Base-by-base conservation (phyloP, 768 basidiomycete genomes). In the Naganishia randhawae region DNA sequence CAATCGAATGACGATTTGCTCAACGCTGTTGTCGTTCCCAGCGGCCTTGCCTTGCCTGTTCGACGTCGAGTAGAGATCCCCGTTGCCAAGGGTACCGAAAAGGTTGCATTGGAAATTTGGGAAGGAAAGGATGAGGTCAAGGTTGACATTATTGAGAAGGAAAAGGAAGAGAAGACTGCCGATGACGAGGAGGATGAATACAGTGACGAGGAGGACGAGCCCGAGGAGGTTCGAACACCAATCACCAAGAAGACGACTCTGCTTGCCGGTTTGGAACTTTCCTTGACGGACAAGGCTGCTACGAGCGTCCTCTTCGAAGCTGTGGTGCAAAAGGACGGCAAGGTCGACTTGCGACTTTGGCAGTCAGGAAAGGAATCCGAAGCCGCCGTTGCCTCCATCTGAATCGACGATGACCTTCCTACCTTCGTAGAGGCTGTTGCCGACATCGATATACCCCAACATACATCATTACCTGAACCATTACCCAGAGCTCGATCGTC, bases 101-200 rank as follows among this genome's bases (percentile, higher is more conserved):
- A 70, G 65, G 77, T 80, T 65, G 80, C 69, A 52, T 71, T 81
- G 55, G 82, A 81, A 72, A 39, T 82, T 22, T 81, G 80, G 80
- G 81, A 82, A 72, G 81, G 78, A 50, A 77, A 80, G 65, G 77
- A 78, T 52, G 77, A 77, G 54, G 77, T 81, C 71, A 78, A 79
- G 68, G 78, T 81, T n/a, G 76, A 76, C 52, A 74, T 75, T 63
- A 71, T 79, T 25, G 75, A 78, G 41, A 39, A 50, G 45, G 41
- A n/a, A 8, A 41, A n/a, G 33, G 22, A 3, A 11, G 57, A 63
- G n/a, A 55, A 63, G 52, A 33, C 42, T 50, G 50, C 42, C 6
- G 69, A 76, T 62, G 67, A 73, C 33, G 73, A 71, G 29, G 70
- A 71, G 22, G 73, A 72, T 31, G 75, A 73, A 11, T 72, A 73